Evolutionary conservation across 768 basidiomycete genomes (phyloP).

Genomic region (Russula earlei): DNA sequence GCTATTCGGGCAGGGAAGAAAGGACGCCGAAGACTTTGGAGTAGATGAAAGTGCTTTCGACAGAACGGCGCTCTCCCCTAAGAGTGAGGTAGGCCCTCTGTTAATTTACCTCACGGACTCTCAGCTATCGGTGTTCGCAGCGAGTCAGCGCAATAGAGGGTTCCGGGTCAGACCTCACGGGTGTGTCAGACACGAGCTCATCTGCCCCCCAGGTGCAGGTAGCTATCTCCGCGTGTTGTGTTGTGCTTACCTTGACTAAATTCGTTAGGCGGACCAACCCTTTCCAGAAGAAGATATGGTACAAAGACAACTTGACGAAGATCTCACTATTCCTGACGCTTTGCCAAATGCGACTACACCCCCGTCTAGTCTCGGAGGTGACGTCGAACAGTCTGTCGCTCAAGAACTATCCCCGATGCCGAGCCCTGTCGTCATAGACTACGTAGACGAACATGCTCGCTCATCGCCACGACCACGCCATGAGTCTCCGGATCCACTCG

Average conservation of each 20-base stretch:
- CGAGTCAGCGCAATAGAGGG: background rate
- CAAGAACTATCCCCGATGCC: slow-evolving; percentile 2
- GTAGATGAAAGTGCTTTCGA: slow-evolving; percentile 11
- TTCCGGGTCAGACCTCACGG: slow-evolving; percentile 8
- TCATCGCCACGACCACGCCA: background rate
- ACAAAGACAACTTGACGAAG: slow-evolving; percentile 10
- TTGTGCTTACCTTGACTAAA: background rate
- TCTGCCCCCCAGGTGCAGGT: slow-evolving; percentile 10
- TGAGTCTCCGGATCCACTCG: slow-evolving; percentile 14
- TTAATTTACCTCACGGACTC: background rate
- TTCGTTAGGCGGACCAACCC: background rate
- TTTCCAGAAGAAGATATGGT: slow-evolving; percentile 7
- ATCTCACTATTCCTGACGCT: background rate
- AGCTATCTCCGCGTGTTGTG: background rate
- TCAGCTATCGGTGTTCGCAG: slow-evolving; percentile 14
- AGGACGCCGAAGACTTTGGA: slow-evolving; percentile 40
- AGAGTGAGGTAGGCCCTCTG: slow-evolving; percentile 5
- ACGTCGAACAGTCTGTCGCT: background rate
- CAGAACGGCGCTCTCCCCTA: slow-evolving; percentile 7
- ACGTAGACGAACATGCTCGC: slow-evolving; percentile 4
- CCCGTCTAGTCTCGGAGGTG: background rate
- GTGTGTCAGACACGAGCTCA: slow-evolving; percentile 11
- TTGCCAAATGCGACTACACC: background rate
- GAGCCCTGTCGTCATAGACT: slow-evolving; percentile 1
- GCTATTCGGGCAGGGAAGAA: slow-evolving; percentile 59